Evolutionary conservation across 306 rosid genomes (phyloP).

Genomic region (Alnus rubra): DNA sequence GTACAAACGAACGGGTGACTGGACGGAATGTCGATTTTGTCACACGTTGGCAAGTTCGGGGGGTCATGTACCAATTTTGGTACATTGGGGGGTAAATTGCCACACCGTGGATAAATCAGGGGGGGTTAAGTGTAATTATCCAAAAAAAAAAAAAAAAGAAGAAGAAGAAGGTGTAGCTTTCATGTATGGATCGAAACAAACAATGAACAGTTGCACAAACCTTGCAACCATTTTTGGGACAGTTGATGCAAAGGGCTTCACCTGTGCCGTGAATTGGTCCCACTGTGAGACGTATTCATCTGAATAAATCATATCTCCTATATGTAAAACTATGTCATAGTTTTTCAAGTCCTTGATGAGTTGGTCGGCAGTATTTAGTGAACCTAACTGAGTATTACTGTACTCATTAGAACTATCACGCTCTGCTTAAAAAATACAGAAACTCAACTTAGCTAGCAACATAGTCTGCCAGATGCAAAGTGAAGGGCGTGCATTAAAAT

Average conservation of each 20-base stretch:
- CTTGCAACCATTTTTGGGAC: constrained; percentile 93
- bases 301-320: constrained; percentile 82
- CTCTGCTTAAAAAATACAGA: constrained; percentile 61
- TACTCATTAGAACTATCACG: constrained; percentile 92
- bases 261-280: constrained; percentile 95
- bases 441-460: not conserved
- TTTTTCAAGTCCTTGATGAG: constrained; percentile 67
- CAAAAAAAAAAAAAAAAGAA: no score
- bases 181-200: constrained; percentile 14
- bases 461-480: not conserved
- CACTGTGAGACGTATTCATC: constrained; percentile 91
- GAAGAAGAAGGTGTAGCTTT: no score
- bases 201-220: constrained; percentile 40
- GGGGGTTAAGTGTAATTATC: no score
- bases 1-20: no score
- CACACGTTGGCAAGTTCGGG: no score
- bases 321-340: constrained; percentile 82
- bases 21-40: no score
- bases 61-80: no score
- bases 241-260: constrained; percentile 82
- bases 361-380: constrained; percentile 79
- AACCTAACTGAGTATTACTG: constrained; percentile 74
- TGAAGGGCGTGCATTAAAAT: no score
- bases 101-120: no score
- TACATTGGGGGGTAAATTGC: no score